Evolutionary conservation across 352 stramenopile species (phyloP).

Genomic region (Blastocystis sp.): DNA sequence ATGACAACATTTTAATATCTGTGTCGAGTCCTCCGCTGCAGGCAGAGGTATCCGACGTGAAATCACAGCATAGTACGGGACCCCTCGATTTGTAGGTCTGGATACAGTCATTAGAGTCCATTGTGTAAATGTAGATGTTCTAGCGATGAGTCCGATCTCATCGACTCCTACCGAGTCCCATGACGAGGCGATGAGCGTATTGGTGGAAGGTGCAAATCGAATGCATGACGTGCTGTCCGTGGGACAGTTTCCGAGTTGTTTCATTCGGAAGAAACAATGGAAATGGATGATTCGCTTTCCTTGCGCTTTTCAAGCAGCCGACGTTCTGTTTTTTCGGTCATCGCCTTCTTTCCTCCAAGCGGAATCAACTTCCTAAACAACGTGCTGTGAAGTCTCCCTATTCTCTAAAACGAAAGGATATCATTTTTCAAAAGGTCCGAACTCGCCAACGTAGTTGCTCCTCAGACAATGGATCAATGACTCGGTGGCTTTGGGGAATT

Average conservation of each 20-base stretch:
- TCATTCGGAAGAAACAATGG: constrained; percentile 21
- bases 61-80: constrained; percentile 47
- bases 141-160: background rate
- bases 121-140: constrained; percentile 29
- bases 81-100: constrained; percentile 37
- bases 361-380: background rate
- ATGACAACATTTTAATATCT: background rate
- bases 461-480: background rate
- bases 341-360: constrained; percentile 30
- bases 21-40: constrained; percentile 7
- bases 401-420: background rate
- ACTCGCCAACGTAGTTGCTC: background rate
- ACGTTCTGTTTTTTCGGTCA: constrained; percentile 13
- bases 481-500: background rate
- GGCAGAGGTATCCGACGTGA: constrained; percentile 21
- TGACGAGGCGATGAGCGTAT: constrained; percentile 12
- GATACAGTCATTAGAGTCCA: constrained; percentile 17
- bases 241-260: constrained; percentile 12
- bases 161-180: constrained; percentile 12
- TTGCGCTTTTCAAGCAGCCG: background rate
- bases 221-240: constrained; percentile 18
- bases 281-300: background rate
- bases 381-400: background rate
- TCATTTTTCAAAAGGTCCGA: constrained; percentile 49
- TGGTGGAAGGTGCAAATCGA: constrained; percentile 13